Evolutionary conservation across 1,139 yeast genomes (phyloP).

Genomic region (Cylindricascospora bacillispora): DNA sequence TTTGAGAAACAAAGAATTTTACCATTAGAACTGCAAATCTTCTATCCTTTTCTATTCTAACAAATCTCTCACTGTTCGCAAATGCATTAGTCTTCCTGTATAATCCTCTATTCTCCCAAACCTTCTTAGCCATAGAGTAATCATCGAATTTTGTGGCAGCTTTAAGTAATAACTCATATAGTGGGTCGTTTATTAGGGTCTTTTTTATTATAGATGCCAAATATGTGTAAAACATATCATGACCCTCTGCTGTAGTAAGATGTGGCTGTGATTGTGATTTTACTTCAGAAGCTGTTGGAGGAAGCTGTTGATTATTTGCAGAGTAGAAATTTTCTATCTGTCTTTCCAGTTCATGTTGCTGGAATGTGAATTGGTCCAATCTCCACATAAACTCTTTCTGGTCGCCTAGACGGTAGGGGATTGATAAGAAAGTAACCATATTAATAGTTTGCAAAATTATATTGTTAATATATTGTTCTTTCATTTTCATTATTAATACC

Average conservation of each 20-base stretch:
- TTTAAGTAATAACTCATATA: conserved; percentile 52
- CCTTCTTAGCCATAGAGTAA: conserved; percentile 43
- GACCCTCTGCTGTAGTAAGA: background rate
- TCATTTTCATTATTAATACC: conserved; percentile 11
- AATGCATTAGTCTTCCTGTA: conserved; percentile 47
- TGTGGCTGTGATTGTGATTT: background rate
- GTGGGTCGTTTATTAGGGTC: conserved; percentile 32
- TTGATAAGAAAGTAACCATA: conserved; percentile 16
- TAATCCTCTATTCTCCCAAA: conserved; percentile 70
- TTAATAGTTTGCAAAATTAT: conserved; percentile 12
- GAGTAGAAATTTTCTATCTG: conserved; percentile 5
- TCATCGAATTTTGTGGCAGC: conserved; percentile 49
- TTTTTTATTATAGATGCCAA: conserved; percentile 15
- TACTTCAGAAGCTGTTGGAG: background rate
- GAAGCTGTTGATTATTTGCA: background rate
- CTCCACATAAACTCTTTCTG: conserved; percentile 17
- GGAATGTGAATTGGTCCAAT: conserved; percentile 18
- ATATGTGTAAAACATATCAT: conserved; percentile 5
- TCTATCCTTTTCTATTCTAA: conserved; percentile 39
- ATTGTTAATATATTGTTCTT: conserved; percentile 10
- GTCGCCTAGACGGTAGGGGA: conserved; percentile 17
- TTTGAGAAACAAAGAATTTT: conserved; percentile 15
- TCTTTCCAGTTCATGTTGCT: conserved; percentile 17
- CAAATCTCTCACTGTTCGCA: conserved; percentile 28
- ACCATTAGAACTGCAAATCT: conserved; percentile 22